These are phyloP conservation scores for Parathielavia appendiculata DNA, from an alignment of 495 filamentous ascomycete species.

Conservation along the genomic window DNA sequence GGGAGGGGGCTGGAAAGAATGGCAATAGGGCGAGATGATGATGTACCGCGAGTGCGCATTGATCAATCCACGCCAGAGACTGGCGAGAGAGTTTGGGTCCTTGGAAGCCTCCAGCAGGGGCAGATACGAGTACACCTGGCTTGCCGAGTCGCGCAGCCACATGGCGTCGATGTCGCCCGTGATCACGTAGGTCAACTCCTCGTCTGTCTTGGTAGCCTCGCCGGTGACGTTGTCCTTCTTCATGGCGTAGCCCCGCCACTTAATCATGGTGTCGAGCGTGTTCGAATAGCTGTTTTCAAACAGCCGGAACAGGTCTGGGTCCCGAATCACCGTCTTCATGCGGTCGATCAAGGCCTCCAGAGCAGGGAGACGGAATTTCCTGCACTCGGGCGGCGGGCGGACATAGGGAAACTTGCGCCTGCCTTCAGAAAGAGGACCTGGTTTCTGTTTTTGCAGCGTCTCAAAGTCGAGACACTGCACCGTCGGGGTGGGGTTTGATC, in stretches of 20 bases:
- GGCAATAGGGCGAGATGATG: conserved; percentile 55
- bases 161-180: conserved; percentile 63
- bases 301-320: conserved; percentile 56
- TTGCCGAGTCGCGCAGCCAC: conserved; percentile 61
- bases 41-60: conserved; percentile 57
- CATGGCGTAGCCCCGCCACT: conserved; percentile 53
- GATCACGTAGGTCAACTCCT: conserved; percentile 60
- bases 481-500: background rate
- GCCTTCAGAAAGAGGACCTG: conserved; percentile 38
- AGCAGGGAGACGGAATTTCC: conserved; percentile 50
- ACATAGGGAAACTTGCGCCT: conserved; percentile 49
- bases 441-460: conserved; percentile 19
- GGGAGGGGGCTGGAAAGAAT: conserved; percentile 55
- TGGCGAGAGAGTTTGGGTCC: conserved; percentile 51
- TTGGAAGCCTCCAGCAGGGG: conserved; percentile 49
- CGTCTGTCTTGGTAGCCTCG: conserved; percentile 42
- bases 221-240: conserved; percentile 24
- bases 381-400: conserved; percentile 51
- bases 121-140: conserved; percentile 57
- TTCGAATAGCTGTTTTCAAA: conserved; percentile 59
- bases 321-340: conserved; percentile 44
- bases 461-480: conserved; percentile 23
- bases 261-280: conserved; percentile 58
- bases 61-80: conserved; percentile 55
- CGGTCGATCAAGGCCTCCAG: conserved; percentile 49